A percentile compares a stretch with the other conserved stretches of the same genome.
Conservation (phyloP, 306 rosid species). For the Leucaena leucocephala region DNA sequence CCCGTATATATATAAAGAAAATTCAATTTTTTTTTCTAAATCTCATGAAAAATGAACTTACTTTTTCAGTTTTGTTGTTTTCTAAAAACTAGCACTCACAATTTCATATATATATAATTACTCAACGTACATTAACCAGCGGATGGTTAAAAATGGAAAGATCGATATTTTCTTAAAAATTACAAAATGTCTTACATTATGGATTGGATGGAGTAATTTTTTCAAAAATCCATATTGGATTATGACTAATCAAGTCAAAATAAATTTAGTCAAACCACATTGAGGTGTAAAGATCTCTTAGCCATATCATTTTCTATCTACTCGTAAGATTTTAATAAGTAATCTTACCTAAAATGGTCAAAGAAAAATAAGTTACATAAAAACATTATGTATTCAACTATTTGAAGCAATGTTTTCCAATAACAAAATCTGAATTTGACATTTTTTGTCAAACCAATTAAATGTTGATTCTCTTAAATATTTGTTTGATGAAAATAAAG, state of each 20-base stretch:
- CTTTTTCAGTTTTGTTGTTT: background rate
- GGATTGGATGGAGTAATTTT: background rate
- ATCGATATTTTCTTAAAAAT: background rate
- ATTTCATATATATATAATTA: no score
- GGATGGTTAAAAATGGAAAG: background rate
- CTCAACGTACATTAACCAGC: background rate
- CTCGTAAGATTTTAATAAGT: no score
- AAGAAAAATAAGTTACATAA: background rate
- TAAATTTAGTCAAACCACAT: background rate
- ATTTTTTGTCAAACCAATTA: background rate
- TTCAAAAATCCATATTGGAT: background rate
- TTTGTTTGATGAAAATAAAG: background rate
- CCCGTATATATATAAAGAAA: no score
- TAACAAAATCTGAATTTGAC: background rate
- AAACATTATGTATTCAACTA: background rate
- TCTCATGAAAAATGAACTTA: no score
- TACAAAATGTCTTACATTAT: background rate
- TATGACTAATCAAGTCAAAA: background rate
- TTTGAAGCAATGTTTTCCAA: background rate
- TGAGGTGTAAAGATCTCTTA: background rate
- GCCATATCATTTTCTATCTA: background rate
- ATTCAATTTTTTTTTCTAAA: no score
- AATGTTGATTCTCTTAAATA: background rate
- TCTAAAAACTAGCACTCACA: no score
- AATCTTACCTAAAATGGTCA: background rate